phyloP scores from a whole-genome alignment of 2,329 filamentous ascomycete species.

The Xylaria arbuscula region DNA sequence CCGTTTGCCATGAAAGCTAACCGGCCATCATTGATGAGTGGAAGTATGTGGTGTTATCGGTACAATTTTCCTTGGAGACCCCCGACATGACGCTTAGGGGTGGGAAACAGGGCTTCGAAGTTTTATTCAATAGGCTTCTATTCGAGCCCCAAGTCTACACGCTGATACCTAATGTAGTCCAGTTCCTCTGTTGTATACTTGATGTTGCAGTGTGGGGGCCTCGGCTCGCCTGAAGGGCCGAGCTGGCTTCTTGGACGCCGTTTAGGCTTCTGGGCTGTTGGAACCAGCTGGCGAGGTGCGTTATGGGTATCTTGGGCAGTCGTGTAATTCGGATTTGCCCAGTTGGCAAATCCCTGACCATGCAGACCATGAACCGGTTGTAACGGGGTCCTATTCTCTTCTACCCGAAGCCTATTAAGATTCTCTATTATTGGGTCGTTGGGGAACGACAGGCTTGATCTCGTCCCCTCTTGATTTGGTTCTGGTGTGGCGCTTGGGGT shows the following conservation, averaged over 20 bases:
- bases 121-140: constrained; percentile 41
- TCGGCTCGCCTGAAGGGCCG: constrained; percentile 1
- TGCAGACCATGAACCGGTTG: constrained; percentile 32
- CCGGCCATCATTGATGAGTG: constrained; percentile 37
- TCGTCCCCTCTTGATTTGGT: constrained; percentile 30
- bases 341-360: not conserved
- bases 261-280: constrained; percentile 25
- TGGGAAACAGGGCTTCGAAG: constrained; percentile 44
- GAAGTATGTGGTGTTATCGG: constrained; percentile 46
- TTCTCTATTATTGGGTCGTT: constrained; percentile 42
- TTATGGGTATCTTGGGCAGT: constrained; percentile 3
- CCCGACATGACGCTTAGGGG: constrained; percentile 34
- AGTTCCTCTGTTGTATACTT: constrained; percentile 48
- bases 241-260: constrained; percentile 13
- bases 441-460: constrained; percentile 4
- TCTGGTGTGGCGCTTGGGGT: constrained; percentile 42
- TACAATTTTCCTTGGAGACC: constrained; percentile 50
- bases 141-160: constrained; percentile 41
- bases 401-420: constrained; percentile 42
- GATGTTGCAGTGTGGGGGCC: constrained; percentile 46
- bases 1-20: constrained; percentile 46
- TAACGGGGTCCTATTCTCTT: constrained; percentile 38
- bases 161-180: constrained; percentile 48
- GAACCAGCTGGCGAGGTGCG: constrained; percentile 10
- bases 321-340: not conserved